Base-by-base conservation (phyloP, 257 asterid species). In the Cinchona pubescens region DNA sequence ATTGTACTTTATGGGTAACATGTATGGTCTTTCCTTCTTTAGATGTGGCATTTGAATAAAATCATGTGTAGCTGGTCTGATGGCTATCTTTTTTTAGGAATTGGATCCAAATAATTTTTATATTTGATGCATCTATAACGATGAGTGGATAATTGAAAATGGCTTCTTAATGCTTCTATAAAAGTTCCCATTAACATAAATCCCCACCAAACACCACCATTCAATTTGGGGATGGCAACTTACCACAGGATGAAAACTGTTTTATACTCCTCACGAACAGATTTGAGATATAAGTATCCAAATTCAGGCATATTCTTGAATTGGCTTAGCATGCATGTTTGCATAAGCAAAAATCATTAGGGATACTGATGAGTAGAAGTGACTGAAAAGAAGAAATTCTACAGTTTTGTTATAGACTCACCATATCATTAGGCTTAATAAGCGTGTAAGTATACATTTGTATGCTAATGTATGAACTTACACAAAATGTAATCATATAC, bases 301-400 rank as follows among this genome's bases (percentile, higher is more conserved):
- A 49, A 0, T 56, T 56, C 61, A 56, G 30, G 2, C 14, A n/a
- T 11, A 56, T 56, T 56, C 61, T 56, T 23, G 30, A 14, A 56
- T 56, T 56, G 3, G 14, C 15, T 56, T 7, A 3, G 8, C 13
- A 58, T 25, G 27, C 35, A 58, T 58, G 27, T 6, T 58, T 58
- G 35, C 63, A 58, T 6, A 25, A 7, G 18, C 34, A 8, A 35
- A 46, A 29, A 13, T 21, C 21, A 67, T 3, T 43, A 13, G 32
- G 21, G 29, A 75, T 92, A 86, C 78, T 89, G 97, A 71, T 90
- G 92, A 79, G 84, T 88, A 49, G n/a, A n/a, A n/a, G n/a, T n/a
- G n/a, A n/a, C n/a, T n/a, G n/a, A n/a, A n/a, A n/a, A n/a, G n/a
- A n/a, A n/a, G n/a, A n/a, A n/a, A n/a, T n/a, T n/a, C n/a, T n/a